Evolutionary conservation across 257 asterid species (phyloP).

Genomic region (Solanum bulbocastanum): DNA sequence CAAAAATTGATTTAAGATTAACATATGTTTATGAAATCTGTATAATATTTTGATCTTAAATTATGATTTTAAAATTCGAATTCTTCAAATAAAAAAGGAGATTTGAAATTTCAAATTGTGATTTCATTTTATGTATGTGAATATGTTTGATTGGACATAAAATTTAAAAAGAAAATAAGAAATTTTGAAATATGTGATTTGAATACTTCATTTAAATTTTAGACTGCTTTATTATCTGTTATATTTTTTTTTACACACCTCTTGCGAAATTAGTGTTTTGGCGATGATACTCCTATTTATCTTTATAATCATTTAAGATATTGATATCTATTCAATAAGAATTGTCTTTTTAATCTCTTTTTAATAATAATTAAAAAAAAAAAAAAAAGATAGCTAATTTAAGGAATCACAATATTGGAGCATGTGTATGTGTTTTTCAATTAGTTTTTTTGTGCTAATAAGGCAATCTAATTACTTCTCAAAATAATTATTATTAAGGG

Average conservation of each 20-base stretch:
- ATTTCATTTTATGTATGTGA: not conserved
- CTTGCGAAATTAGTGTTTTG: not conserved
- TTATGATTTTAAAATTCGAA: too few species aligned
- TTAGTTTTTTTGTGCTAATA: not conserved
- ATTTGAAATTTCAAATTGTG: not conserved
- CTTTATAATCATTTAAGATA: too few species aligned
- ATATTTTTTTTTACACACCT: not conserved
- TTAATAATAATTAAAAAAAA: too few species aligned
- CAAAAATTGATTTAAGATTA: too few species aligned
- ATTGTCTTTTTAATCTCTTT: not conserved
- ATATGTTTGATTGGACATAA: not conserved
- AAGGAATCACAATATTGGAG: not conserved
- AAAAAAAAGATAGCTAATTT: not conserved
- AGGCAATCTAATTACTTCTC: not conserved
- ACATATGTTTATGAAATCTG: too few species aligned
- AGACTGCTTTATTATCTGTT: not conserved
- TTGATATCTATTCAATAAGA: too few species aligned
- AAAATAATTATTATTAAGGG: not conserved
- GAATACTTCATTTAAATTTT: too few species aligned
- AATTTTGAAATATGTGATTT: not conserved
- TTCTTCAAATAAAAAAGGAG: not conserved
- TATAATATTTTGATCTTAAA: too few species aligned
- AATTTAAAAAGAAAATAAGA: not conserved
- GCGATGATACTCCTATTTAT: not conserved
- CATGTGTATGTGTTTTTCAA: too few species aligned